phyloP scores from a whole-genome alignment of 73 alveolate genomes.

The Effrenium voratum region DNA sequence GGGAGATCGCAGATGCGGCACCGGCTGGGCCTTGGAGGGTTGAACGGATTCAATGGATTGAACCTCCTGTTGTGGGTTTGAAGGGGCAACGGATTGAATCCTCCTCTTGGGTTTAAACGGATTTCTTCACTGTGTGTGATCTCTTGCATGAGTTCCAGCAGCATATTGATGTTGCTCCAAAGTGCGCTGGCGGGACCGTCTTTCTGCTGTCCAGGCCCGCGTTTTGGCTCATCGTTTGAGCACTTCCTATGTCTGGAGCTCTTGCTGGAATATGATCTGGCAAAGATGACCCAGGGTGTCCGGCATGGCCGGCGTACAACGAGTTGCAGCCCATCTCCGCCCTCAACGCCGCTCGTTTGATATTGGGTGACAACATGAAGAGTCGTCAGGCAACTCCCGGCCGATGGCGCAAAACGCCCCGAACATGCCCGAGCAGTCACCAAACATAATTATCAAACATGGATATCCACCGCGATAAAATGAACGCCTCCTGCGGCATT shows the following conservation, averaged over 20 bases:
- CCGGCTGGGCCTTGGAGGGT: constrained; percentile 34
- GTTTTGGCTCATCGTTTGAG: background rate
- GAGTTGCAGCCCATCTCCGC: background rate
- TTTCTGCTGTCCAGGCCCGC: background rate
- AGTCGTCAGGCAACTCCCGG: no score
- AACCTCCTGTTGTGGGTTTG: no score
- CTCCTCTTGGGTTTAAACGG: background rate
- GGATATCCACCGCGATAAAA: no score
- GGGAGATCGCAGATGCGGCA: constrained; percentile 69
- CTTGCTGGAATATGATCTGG: background rate
- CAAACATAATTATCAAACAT: no score
- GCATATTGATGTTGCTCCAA: background rate
- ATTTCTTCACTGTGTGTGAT: background rate
- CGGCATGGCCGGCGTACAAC: background rate
- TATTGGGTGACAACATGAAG: background rate
- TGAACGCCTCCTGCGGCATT: no score
- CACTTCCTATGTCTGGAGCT: background rate
- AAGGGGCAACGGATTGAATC: background rate
- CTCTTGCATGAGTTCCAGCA: background rate
- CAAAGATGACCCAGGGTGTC: background rate
- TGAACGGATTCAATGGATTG: no score
- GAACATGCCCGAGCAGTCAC: background rate
- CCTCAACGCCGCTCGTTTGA: background rate
- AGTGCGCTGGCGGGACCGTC: background rate
- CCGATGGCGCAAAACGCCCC: no score